Base-by-base conservation (phyloP, 2,329 filamentous ascomycete species). In the Ilyonectria robusta region DNA sequence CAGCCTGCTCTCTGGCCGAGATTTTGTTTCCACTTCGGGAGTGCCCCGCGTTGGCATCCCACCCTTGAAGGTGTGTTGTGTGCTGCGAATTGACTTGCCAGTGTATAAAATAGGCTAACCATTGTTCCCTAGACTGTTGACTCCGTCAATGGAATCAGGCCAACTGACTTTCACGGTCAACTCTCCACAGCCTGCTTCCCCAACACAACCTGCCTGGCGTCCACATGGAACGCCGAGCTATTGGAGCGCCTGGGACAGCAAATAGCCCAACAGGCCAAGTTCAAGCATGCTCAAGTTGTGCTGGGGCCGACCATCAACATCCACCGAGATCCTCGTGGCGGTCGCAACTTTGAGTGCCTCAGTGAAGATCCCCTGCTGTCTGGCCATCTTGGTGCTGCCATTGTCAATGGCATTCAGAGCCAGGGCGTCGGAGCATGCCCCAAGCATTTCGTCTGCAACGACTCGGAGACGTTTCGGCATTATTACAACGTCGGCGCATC, bases 301-400 rank as follows among this genome's bases (percentile, higher is more conserved):
- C 26, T 72, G 0, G 70, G 69, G 0, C 70, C 66, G 1, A 72
- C 68, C 0, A 72, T 72, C 2, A 69, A 72, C 5, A 72, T 71
- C 0, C 61, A 72, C 10, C 57, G 62, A 8, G 68, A 67, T 13
- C 68, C 65, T 11, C 56, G 65, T 6, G 70, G 68, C 0, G 70
- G 69, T 1, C 53, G 69, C 2, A 72, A 72, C 23, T 72, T 70
- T 59, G 69, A 72, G 29, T 72, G 70, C 15, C 70, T 70, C 2
- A 72, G 70, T 19, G 69, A 72, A 19, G 69, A 72, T 31, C 69
- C 69, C 2, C 23, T 72, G 0, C 57, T 72, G 7, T 72, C 69
- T 10, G 70, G 70, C 3, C 40, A 68, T 1, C 26, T 72, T 26
- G 69, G 60, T 19, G 70, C 67, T 1, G 69, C 70, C 1, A 35